These are phyloP conservation scores for Penicillium capsulatum DNA, from an alignment of 2,329 filamentous ascomycete genomes.

Conservation along the genomic window DNA sequence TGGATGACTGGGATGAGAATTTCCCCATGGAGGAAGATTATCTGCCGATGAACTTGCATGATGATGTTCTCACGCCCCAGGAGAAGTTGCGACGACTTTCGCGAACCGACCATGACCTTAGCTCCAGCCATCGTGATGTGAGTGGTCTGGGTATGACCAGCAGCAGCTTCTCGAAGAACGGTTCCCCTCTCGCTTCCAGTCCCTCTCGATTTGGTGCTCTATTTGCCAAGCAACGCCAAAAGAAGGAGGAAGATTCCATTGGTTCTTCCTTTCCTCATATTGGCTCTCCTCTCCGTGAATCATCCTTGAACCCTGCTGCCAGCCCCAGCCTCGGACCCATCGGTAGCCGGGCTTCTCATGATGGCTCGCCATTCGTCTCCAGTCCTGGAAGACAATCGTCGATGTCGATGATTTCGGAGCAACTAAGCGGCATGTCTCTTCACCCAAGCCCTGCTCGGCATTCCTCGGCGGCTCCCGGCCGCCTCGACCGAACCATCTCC, in stretches of 20 bases:
- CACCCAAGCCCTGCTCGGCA: constrained; percentile 41
- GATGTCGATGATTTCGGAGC: constrained; percentile 60
- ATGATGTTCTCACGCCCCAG: constrained; percentile 60
- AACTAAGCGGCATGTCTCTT: constrained; percentile 45
- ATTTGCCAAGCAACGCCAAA: constrained; percentile 52
- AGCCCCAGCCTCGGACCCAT: constrained; percentile 52
- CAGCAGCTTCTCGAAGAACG: constrained; percentile 48
- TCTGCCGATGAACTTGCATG: constrained; percentile 65
- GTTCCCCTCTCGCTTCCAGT: constrained; percentile 56
- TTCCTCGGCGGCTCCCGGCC: constrained; percentile 30
- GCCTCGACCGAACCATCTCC: constrained; percentile 44
- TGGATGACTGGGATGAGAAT: constrained; percentile 58
- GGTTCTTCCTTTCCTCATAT: constrained; percentile 56
- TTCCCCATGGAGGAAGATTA: constrained; percentile 89
- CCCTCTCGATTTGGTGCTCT: constrained; percentile 60
- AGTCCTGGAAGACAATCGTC: constrained; percentile 55
- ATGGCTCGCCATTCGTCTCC: constrained; percentile 50
- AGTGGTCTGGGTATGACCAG: constrained; percentile 50
- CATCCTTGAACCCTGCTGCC: constrained; percentile 48
- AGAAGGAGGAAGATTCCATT: constrained; percentile 48
- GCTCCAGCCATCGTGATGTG: constrained; percentile 46
- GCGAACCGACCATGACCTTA: constrained; percentile 52
- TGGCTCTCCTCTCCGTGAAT: constrained; percentile 63
- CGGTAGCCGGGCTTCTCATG: constrained; percentile 45
- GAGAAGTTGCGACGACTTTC: constrained; percentile 58